Conservation (phyloP, 1,284 basidiomycete genomes). For the Moesziomyces parantarcticus region DNA sequence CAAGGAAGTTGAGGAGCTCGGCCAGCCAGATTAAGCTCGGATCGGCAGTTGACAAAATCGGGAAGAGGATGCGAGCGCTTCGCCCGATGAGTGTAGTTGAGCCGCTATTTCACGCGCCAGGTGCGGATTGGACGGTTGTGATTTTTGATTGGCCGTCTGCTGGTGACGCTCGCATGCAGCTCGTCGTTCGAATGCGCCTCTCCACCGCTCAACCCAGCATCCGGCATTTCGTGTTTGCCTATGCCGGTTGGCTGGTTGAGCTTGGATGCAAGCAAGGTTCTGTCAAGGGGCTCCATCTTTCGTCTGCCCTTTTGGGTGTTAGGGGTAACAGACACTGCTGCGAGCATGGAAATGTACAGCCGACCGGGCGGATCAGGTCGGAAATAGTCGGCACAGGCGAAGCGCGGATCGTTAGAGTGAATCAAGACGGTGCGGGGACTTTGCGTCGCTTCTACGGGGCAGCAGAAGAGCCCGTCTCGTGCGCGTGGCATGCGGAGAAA, state of each 20-base stretch:
- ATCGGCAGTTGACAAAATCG: neutral
- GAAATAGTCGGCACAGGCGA: conserved; percentile 9
- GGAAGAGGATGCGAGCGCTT: neutral
- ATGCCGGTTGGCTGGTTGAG: conserved; percentile 3
- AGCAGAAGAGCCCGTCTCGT: neutral
- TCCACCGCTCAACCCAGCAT: conserved; percentile 1
- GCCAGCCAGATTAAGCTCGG: neutral
- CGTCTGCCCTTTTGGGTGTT: neutral
- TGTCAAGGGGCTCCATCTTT: neutral
- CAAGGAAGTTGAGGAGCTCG: too few relatives aligned
- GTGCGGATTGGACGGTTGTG: neutral
- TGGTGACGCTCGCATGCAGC: conserved; percentile 21
- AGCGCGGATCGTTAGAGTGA: neutral
- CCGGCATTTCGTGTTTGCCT: neutral
- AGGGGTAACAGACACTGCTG: neutral
- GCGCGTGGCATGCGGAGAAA: neutral
- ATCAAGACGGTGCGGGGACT: neutral
- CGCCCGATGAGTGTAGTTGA: neutral
- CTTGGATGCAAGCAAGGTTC: neutral
- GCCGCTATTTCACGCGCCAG: conserved; percentile 23
- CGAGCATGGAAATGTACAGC: neutral
- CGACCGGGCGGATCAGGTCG: conserved; percentile 16
- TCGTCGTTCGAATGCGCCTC: neutral
- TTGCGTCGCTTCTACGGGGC: neutral
- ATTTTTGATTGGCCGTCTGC: conserved; percentile 17